Evolutionary conservation across 768 basidiomycete genomes (phyloP).

Genomic region (Mycena galopus): DNA sequence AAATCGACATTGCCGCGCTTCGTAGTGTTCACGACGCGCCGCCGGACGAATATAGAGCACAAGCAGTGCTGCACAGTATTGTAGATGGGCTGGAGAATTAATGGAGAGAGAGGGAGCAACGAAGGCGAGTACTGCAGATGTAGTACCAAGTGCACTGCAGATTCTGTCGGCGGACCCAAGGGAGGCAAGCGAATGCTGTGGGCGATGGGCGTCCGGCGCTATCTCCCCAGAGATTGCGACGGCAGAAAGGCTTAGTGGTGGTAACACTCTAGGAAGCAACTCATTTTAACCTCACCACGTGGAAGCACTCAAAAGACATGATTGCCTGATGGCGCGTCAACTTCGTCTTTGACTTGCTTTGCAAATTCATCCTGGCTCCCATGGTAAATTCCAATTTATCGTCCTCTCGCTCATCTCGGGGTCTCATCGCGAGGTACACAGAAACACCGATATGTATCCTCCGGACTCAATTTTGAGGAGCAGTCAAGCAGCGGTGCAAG

Average conservation of each 20-base stretch:
- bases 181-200: conserved; percentile 15
- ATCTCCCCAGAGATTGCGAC: conserved; percentile 27
- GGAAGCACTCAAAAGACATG: too few relatives aligned
- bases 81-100: conserved; percentile 1
- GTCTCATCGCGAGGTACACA: background rate
- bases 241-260: conserved; percentile 19
- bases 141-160: conserved; percentile 29
- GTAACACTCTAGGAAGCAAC: conserved; percentile 3
- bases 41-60: conserved; percentile 20
- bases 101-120: conserved; percentile 9
- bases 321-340: conserved; percentile 5
- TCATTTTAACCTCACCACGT: background rate
- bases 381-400: background rate
- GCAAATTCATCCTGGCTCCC: background rate
- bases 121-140: conserved; percentile 4
- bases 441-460: background rate
- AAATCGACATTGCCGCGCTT: conserved; percentile 37
- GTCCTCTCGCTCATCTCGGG: conserved; percentile 1
- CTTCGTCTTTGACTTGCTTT: background rate
- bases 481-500: too few relatives aligned
- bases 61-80: conserved; percentile 24
- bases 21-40: conserved; percentile 22
- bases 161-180: conserved; percentile 4
- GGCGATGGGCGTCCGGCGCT: conserved; percentile 34
- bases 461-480: background rate